These are phyloP conservation scores for Hypoxylon subgilvum DNA, from an alignment of 495 filamentous ascomycete species.

Conservation along the genomic window DNA sequence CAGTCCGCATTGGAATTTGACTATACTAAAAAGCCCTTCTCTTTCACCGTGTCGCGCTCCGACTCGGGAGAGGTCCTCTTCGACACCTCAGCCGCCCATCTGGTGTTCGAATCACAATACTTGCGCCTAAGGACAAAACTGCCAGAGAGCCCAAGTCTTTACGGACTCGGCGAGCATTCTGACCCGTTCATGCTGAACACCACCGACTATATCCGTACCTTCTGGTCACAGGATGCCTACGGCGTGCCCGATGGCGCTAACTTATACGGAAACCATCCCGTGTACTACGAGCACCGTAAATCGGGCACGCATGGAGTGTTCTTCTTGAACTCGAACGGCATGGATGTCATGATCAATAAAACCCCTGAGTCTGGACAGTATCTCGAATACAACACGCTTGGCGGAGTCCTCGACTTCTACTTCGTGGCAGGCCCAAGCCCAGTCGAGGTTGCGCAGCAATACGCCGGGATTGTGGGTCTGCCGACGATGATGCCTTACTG, in stretches of 20 bases:
- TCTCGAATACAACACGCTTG: constrained; percentile 83
- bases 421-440: constrained; percentile 78
- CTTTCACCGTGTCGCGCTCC: constrained; percentile 71
- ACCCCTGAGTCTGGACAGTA: constrained; percentile 67
- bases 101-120: constrained; percentile 83
- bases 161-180: constrained; percentile 77
- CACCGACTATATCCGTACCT: constrained; percentile 75
- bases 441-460: constrained; percentile 74
- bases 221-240: constrained; percentile 82
- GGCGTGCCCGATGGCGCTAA: constrained; percentile 61
- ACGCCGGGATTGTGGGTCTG: constrained; percentile 70
- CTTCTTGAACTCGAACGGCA: constrained; percentile 81
- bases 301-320: constrained; percentile 81
- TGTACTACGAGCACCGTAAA: constrained; percentile 81
- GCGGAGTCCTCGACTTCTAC: constrained; percentile 84
- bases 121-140: constrained; percentile 71
- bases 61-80: constrained; percentile 75
- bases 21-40: constrained; percentile 72
- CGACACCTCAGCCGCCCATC: constrained; percentile 69
- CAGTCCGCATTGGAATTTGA: constrained; percentile 67
- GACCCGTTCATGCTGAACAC: constrained; percentile 75
- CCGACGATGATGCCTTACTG: constrained; percentile 86
- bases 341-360: constrained; percentile 84
- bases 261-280: constrained; percentile 81
- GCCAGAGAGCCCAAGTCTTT: constrained; percentile 69